A percentile compares a stretch with the other conserved stretches of the same genome.
Conservation (phyloP, 192 early-diverging fungal genomes). For the Lunasporangiospora selenospora region DNA sequence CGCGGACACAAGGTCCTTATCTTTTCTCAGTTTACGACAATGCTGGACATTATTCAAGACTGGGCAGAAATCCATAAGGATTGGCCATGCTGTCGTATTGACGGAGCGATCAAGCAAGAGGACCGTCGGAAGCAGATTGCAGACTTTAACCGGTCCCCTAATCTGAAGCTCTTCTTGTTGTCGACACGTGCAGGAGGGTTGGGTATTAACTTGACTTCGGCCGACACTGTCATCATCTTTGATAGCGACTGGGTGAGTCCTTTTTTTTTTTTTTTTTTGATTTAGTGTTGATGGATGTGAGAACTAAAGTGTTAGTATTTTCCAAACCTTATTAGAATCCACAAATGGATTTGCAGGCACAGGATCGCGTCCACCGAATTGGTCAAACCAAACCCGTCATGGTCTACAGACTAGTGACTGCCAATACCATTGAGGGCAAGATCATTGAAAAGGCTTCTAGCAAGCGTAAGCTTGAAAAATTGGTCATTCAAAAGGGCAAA, state of each 20-base stretch:
- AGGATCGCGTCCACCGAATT: slow-evolving; percentile 96
- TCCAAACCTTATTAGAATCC: slow-evolving; percentile 73
- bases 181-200: slow-evolving; percentile 97
- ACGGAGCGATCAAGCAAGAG: slow-evolving; percentile 84
- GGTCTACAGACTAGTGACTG: slow-evolving; percentile 88
- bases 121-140: slow-evolving; percentile 82
- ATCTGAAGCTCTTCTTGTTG: slow-evolving; percentile 83
- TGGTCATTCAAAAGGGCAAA: slow-evolving; percentile 92
- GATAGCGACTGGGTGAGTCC: slow-evolving; percentile 89
- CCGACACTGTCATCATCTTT: slow-evolving; percentile 96
- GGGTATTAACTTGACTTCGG: slow-evolving; percentile 96
- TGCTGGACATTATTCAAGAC: slow-evolving; percentile 92
- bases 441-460: slow-evolving; percentile 82
- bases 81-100: slow-evolving; percentile 89
- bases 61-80: slow-evolving; percentile 81
- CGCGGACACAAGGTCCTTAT: slow-evolving; percentile 92
- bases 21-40: slow-evolving; percentile 92
- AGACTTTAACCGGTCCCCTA: slow-evolving; percentile 70
- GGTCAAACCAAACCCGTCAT: slow-evolving; percentile 93
- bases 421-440: slow-evolving; percentile 83
- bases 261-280: not conserved
- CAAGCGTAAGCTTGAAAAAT: slow-evolving; percentile 90
- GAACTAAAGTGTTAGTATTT: too few relatives aligned
- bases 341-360: slow-evolving; percentile 97
- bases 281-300: not conserved